A percentile compares a stretch with the other conserved stretches of the same genome.
These are phyloP conservation scores for Colletotrichum tropicale DNA, from an alignment of 2,329 filamentous ascomycete genomes.

Conservation along the genomic window DNA sequence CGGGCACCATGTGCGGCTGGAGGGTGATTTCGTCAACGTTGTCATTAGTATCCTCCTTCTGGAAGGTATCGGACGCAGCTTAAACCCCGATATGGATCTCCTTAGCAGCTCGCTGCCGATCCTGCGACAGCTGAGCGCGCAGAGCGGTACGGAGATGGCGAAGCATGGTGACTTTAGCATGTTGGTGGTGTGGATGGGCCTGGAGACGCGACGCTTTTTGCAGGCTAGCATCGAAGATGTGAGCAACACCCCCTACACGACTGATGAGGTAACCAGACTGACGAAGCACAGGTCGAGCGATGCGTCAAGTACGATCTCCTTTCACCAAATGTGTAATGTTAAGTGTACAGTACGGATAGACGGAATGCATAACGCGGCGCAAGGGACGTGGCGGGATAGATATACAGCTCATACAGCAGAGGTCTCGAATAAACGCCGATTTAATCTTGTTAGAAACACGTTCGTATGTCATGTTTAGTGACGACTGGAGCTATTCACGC, in stretches of 20 bases:
- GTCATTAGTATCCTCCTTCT: conserved; percentile 92
- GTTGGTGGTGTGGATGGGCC: conserved; percentile 87
- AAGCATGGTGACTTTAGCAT: conserved; percentile 80
- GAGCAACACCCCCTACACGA: conserved; percentile 37
- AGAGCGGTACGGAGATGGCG: conserved; percentile 73
- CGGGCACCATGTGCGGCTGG: conserved; percentile 87
- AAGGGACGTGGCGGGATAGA: neutral
- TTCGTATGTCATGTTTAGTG: neutral
- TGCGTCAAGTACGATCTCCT: conserved; percentile 92
- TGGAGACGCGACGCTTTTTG: conserved; percentile 88
- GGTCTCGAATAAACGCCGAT: neutral
- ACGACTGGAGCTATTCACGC: neutral
- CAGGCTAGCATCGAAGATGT: conserved; percentile 90
- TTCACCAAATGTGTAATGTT: conserved; percentile 77
- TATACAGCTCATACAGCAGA: conserved; percentile 4
- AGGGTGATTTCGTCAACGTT: conserved; percentile 98
- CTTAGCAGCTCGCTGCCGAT: conserved; percentile 89
- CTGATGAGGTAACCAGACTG: conserved; percentile 9
- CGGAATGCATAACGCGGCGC: conserved; percentile 5
- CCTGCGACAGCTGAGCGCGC: conserved; percentile 81
- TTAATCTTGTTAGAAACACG: neutral
- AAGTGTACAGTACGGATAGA: conserved; percentile 14
- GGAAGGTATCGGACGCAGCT: conserved; percentile 87
- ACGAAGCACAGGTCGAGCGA: conserved; percentile 68
- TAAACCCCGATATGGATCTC: conserved; percentile 88